A percentile compares a stretch with the other conserved stretches of the same genome.
Conservation (phyloP, 192 early-diverging fungal species). For the Podochytrium sp. region DNA sequence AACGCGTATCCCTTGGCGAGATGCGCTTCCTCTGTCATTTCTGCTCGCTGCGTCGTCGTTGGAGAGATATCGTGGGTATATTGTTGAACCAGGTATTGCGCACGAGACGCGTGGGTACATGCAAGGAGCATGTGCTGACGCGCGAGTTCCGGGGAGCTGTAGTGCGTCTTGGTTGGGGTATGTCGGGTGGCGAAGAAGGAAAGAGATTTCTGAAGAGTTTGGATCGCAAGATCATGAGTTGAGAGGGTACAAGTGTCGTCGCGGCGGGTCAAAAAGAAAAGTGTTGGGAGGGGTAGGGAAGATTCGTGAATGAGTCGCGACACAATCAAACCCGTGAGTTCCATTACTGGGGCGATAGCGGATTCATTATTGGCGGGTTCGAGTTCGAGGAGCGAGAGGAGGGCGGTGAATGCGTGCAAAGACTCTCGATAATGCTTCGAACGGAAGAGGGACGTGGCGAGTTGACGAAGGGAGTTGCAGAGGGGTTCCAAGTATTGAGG, state of each 20-base stretch:
- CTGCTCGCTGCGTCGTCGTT: not conserved
- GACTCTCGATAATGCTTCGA: not conserved
- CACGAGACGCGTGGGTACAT: not conserved
- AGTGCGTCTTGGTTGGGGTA: not conserved
- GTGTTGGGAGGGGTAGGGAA: not conserved
- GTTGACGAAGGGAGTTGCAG: not conserved
- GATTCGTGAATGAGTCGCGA: not conserved
- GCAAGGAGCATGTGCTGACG: not conserved
- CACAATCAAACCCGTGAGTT: not conserved
- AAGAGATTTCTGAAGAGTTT: not conserved
- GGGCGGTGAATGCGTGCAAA: not conserved
- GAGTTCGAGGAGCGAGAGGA: not conserved
- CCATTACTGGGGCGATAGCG: not conserved
- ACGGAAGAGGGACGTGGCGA: not conserved
- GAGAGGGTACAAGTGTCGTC: not conserved
- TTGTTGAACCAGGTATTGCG: not conserved
- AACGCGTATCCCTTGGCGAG: not conserved
- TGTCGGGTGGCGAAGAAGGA: not conserved
- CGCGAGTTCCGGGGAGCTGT: not conserved
- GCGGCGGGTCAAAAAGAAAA: not conserved
- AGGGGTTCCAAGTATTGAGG: not conserved
- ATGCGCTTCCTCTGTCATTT: not conserved
- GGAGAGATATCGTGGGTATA: no score
- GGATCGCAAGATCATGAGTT: not conserved
- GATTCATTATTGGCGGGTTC: not conserved